Evolutionary conservation across 2,329 filamentous ascomycete genomes (phyloP), one percentile per base, ranked within the genome.

Genomic region (Pyrenochaeta sp.): DNA sequence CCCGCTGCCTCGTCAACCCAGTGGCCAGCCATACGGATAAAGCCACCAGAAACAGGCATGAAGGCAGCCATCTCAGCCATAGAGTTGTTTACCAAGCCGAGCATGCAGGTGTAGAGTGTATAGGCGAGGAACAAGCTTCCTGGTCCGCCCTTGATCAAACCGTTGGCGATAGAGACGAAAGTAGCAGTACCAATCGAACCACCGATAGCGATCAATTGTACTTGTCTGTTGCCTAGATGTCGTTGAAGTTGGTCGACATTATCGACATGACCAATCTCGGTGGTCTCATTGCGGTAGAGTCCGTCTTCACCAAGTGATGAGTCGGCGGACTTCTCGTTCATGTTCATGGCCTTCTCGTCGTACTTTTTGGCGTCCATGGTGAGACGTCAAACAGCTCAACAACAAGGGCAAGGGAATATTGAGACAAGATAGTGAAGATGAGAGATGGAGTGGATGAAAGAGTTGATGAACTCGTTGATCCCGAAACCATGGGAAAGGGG

Each of bases 1-100:
- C 82, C 83, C 14, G 83, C 73, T 7, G 83, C 74, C 19, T 85
- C 82, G 63, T 86, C 84, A 7, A 82, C 81, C 80, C 82, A 86
- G 54, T 82, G 74, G 17, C 82, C 81, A 6, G 81, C 82, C 55
- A 85, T 76, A 42, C 83, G 81, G 51, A 86, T 79, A 61, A 84
- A 86, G 3, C 79, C 80, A 44, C 83, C 82, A 23, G 76, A 78
- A 22, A 86, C 77, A 15, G 84, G 83, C 74, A 83, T 81, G 45
- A 78, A 79, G 75, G 26, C 78, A 73, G 36, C 72, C 83, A 87
- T 86, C 63, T 86, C 83, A 5, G 83, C 83, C 41, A 84, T 72
- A 47, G 77, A 78, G 60, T 84, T 85, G 74, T 85, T 85, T 64
- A 85, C 79, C 35, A 82, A 68, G 15, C 73, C 82, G 38, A 85